phyloP scores from a whole-genome alignment of 2,329 filamentous ascomycete species.

The Anisogramma anomala region DNA sequence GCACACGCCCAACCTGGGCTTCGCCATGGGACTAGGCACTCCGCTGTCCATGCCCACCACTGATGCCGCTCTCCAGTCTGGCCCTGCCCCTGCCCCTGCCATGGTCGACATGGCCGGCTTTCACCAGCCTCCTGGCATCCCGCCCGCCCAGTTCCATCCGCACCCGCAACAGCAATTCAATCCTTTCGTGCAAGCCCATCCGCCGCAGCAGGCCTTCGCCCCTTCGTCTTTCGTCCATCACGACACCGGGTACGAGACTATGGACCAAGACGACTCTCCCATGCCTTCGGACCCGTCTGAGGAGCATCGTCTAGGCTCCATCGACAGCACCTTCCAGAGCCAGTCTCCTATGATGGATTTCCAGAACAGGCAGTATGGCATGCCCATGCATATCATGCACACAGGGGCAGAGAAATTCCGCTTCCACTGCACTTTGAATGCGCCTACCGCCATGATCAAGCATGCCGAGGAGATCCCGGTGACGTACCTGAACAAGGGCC shows the following conservation, averaged over 20 bases:
- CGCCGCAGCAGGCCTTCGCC: conserved; percentile 51
- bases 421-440: conserved; percentile 80
- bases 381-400: conserved; percentile 37
- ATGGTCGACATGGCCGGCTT: conserved; percentile 51
- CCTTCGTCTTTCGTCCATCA: conserved; percentile 73
- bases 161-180: conserved; percentile 53
- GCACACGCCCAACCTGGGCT: conserved; percentile 65
- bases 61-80: conserved; percentile 50
- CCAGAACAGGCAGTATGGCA: conserved; percentile 36
- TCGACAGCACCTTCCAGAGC: conserved; percentile 50
- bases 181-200: conserved; percentile 54
- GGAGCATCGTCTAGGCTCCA: conserved; percentile 37
- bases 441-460: conserved; percentile 93
- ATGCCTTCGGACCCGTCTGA: conserved; percentile 44
- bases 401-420: conserved; percentile 63
- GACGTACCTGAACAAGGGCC: conserved; percentile 97
- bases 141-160: conserved; percentile 38
- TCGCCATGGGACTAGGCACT: conserved; percentile 67
- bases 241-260: conserved; percentile 66
- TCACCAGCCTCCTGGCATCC: conserved; percentile 34
- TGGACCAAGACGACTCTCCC: conserved; percentile 63
- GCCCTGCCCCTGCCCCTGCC: conserved; percentile 25
- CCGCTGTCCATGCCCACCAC: conserved; percentile 69
- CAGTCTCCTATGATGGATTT: conserved; percentile 49
- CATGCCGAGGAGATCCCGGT: conserved; percentile 82